phyloP scores from a whole-genome alignment of 129 eudicot species.

The Ambrosia artemisiifolia region DNA sequence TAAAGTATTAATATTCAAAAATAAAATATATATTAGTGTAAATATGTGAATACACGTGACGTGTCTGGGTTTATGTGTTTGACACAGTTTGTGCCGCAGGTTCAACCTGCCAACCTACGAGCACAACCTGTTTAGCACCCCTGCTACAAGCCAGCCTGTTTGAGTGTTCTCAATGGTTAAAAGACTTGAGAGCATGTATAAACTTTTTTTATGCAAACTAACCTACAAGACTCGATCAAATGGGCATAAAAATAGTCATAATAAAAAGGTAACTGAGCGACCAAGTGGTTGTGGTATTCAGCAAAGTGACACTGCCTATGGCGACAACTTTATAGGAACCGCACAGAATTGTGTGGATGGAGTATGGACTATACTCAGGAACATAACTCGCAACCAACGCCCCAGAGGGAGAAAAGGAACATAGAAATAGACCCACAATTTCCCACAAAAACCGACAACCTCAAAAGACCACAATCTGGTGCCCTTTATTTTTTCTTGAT shows the following conservation, averaged over 20 bases:
- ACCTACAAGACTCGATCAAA: background rate
- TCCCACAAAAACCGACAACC: background rate
- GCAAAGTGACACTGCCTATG: background rate
- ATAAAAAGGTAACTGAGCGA: background rate
- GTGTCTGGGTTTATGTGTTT: background rate
- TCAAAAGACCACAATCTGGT: slow-evolving; percentile 1
- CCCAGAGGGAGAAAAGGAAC: background rate
- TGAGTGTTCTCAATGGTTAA: background rate
- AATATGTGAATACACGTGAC: background rate
- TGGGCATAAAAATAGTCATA: background rate
- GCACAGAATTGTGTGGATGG: background rate
- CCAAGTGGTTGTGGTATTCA: background rate
- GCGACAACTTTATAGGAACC: background rate
- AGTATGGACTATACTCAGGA: background rate
- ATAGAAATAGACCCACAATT: background rate
- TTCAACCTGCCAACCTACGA: background rate
- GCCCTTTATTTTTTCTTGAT: background rate
- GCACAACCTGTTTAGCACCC: background rate
- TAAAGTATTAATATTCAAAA: background rate
- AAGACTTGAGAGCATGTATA: background rate
- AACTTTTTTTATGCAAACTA: background rate
- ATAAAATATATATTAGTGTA: background rate
- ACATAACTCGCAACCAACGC: background rate
- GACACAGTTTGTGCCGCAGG: background rate
- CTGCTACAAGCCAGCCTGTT: background rate